phyloP scores from a whole-genome alignment of 2,329 filamentous ascomycete genomes.

The Fusarium redolens region DNA sequence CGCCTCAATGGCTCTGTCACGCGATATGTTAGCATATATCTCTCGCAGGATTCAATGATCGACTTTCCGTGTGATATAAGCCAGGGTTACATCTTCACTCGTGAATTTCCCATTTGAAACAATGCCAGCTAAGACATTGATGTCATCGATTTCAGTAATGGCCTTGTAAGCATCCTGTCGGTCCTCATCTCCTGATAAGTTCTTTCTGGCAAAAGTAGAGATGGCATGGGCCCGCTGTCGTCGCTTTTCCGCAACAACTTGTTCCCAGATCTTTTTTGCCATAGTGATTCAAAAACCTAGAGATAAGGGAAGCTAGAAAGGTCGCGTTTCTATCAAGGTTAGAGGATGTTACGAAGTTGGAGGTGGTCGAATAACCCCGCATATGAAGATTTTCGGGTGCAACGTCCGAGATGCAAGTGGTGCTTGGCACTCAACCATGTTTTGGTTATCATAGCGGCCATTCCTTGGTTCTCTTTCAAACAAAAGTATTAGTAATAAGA shows the following conservation, averaged over 20 bases:
- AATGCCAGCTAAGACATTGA: not conserved
- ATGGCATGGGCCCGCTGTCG: slow-evolving; percentile 7
- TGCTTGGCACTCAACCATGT: not conserved
- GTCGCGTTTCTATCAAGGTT: not conserved
- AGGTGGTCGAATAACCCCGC: not conserved
- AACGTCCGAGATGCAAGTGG: not conserved
- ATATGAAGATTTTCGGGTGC: slow-evolving; percentile 5
- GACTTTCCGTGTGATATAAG: slow-evolving; percentile 21
- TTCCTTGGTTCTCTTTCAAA: too few relatives aligned
- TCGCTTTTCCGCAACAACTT: slow-evolving; percentile 1
- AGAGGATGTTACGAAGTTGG: not conserved
- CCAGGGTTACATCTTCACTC: not conserved
- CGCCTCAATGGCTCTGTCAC: slow-evolving; percentile 13
- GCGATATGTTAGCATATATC: not conserved
- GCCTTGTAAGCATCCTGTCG: not conserved
- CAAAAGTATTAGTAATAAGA: too few relatives aligned
- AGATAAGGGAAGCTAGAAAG: not conserved
- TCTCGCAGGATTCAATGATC: accelerated
- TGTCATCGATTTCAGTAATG: slow-evolving; percentile 8
- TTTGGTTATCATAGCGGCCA: too few relatives aligned
- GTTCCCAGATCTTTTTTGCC: slow-evolving; percentile 7
- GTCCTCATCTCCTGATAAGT: not conserved
- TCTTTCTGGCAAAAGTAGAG: not conserved
- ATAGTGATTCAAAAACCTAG: not conserved
- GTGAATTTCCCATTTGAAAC: not conserved